Percentiles rank a stretch among this genome's conserved stretches.
Conservation (phyloP, 169 alveolate genomes). For the Besnoitia besnoiti region DNA sequence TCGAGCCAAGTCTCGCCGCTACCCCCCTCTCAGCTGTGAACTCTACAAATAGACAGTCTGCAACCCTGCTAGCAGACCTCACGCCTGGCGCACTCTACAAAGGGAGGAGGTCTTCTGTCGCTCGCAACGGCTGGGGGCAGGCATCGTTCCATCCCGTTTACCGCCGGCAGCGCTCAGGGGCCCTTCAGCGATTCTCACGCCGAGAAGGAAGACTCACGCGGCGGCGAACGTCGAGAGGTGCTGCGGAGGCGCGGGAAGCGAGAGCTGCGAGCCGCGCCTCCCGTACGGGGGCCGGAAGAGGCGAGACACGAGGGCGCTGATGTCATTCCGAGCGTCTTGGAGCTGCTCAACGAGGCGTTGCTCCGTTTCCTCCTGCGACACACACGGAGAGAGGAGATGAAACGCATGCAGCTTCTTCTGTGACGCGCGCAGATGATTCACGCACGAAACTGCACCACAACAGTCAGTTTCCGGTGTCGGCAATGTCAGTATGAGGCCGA, state of each 20-base stretch:
- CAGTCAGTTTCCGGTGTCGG: no score
- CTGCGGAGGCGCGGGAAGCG: not conserved
- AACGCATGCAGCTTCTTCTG: not conserved
- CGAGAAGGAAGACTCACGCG: not conserved
- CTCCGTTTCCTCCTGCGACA: constrained; percentile 19
- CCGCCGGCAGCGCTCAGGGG: no score
- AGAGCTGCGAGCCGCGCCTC: not conserved
- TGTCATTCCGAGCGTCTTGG: constrained; percentile 20
- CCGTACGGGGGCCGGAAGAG: not conserved
- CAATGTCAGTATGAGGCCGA: no score
- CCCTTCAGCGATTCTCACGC: no score
- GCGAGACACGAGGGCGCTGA: not conserved
- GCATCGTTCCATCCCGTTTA: no score
- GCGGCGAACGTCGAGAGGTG: not conserved
- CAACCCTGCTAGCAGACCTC: no score
- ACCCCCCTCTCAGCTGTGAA: no score
- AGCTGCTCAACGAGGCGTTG: not conserved
- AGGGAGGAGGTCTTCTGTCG: no score
- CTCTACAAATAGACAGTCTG: no score
- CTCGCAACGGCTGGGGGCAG: no score
- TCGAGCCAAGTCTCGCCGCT: no score
- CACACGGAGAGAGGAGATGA: not conserved
- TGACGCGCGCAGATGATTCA: not conserved
- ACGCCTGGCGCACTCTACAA: no score
- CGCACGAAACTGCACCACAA: not conserved